These are phyloP conservation scores for Aspergillus fumigatiaffinis DNA, from an alignment of 2,329 filamentous ascomycete species.

Conservation along the genomic window DNA sequence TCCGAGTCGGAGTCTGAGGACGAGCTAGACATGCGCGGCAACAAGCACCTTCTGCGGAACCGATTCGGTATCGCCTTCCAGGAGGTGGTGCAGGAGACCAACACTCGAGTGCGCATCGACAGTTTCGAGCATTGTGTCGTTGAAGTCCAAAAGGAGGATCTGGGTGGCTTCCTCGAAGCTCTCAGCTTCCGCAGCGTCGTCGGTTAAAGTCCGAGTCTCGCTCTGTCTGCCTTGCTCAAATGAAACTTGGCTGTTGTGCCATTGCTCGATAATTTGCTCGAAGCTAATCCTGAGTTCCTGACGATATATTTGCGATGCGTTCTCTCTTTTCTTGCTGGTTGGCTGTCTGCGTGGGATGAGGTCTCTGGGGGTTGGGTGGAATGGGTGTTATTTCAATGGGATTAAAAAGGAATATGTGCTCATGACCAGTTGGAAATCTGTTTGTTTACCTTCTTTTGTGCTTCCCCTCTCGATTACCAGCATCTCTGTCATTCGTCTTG, in stretches of 20 bases:
- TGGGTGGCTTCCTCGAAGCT: constrained; percentile 84
- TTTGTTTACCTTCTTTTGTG: constrained; percentile 5
- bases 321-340: constrained; percentile 1
- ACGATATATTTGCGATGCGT: constrained; percentile 3
- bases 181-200: constrained; percentile 87
- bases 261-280: not conserved
- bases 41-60: constrained; percentile 72
- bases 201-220: constrained; percentile 35
- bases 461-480: constrained; percentile 1
- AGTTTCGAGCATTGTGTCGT: constrained; percentile 97
- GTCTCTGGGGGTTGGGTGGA: constrained; percentile 4
- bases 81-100: constrained; percentile 88
- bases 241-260: constrained; percentile 1
- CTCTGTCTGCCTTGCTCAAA: not conserved
- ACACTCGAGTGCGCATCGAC: constrained; percentile 83
- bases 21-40: constrained; percentile 51
- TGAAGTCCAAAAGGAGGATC: constrained; percentile 94
- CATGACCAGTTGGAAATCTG: constrained; percentile 20
- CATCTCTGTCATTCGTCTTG: constrained; percentile 3
- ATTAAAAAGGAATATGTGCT: constrained; percentile 13
- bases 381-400: constrained; percentile 8
- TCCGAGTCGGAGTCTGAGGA: constrained; percentile 54
- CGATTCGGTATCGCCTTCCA: constrained; percentile 94
- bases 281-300: constrained; percentile 2
- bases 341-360: constrained; percentile 9